phyloP scores from a whole-genome alignment of 164 flowering plant species.

The Chloranthus sessilifolius region DNA sequence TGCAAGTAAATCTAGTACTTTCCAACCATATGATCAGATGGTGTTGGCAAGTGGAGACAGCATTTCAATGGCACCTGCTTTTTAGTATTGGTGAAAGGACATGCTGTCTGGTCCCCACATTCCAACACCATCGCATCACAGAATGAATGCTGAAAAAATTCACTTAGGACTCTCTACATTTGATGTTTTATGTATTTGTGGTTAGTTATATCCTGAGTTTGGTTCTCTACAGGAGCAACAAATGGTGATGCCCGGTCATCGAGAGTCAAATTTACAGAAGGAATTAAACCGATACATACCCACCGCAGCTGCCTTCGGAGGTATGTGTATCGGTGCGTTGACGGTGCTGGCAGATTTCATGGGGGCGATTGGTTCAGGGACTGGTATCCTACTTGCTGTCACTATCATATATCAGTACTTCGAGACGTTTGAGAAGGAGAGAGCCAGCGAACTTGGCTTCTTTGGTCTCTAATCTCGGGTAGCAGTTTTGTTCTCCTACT shows the following conservation, averaged over 20 bases:
- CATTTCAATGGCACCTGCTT: no score
- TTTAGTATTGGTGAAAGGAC: no score
- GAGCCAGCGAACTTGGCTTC: conserved; percentile 49
- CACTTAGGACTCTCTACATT: no score
- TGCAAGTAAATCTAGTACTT: no score
- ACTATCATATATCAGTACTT: conserved; percentile 50
- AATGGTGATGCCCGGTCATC: conserved; percentile 59
- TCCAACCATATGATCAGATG: no score
- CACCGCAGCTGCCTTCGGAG: conserved; percentile 65
- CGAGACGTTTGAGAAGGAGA: conserved; percentile 54
- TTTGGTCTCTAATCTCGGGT: conserved; percentile 30
- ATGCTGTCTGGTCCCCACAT: no score
- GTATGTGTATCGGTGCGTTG: conserved; percentile 52
- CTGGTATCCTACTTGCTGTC: conserved; percentile 48
- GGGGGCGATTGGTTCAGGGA: conserved; percentile 57
- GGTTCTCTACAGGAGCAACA: conserved; percentile 37
- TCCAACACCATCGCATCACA: no score
- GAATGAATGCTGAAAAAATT: no score
- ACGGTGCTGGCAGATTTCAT: conserved; percentile 56
- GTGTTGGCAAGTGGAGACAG: no score
- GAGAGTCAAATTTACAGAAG: conserved; percentile 46
- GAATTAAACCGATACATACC: conserved; percentile 55
- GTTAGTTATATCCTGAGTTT: neutral
- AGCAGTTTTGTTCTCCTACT: neutral
- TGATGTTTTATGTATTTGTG: no score